Evolutionary conservation across 225 moss, liverwort and hornwort genomes (phyloP).

Genomic region (Marchantia paleacea): DNA sequence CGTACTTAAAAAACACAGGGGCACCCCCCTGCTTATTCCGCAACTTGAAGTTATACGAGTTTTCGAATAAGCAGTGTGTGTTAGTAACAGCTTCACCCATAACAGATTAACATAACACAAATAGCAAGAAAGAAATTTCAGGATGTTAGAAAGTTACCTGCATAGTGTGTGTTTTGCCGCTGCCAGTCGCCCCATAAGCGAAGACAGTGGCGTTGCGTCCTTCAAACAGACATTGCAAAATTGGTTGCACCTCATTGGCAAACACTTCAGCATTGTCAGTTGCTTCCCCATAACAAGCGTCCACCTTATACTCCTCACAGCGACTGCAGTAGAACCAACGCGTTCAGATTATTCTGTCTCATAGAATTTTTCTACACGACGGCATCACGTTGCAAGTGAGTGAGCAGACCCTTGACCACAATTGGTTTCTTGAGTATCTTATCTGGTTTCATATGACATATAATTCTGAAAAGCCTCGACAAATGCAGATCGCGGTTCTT

Average conservation of each 20-base stretch:
- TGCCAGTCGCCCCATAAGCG: conserved; percentile 45
- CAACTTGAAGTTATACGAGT: too few species aligned
- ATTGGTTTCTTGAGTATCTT: background rate
- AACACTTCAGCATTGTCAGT: conserved; percentile 21
- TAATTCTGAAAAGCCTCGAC: too few species aligned
- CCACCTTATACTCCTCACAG: conserved; percentile 39
- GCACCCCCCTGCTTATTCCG: background rate
- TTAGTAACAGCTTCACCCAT: background rate
- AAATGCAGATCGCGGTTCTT: too few species aligned
- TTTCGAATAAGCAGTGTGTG: background rate
- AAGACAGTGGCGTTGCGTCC: conserved; percentile 42
- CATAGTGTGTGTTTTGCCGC: conserved; percentile 46
- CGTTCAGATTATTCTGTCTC: background rate
- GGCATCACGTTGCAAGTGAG: background rate
- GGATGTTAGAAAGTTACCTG: conserved; percentile 16
- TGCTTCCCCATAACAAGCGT: conserved; percentile 33
- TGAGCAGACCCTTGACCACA: background rate
- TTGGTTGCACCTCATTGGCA: conserved; percentile 39
- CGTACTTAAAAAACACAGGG: background rate
- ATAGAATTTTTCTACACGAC: background rate
- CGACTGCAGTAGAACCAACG: conserved; percentile 32
- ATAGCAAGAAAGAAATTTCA: background rate
- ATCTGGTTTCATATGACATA: background rate
- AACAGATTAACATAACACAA: background rate
- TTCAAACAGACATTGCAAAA: conserved; percentile 29